A percentile compares a stretch with the other conserved stretches of the same genome.
Conservation (phyloP, 2,329 filamentous ascomycete genomes). For the Boeremia exigua region DNA sequence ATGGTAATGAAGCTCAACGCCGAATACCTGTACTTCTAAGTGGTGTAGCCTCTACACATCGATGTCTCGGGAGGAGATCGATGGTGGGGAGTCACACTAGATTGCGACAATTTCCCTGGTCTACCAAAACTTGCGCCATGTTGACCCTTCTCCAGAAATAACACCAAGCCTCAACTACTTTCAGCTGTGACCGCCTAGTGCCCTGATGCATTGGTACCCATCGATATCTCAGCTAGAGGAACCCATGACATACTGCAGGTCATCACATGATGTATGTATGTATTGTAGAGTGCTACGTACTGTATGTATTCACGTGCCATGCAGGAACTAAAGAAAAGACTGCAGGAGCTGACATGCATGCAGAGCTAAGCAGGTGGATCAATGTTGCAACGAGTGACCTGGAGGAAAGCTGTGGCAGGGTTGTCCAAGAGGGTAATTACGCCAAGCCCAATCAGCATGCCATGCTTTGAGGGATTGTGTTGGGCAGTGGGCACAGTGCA, state of each 20-base stretch:
- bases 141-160: neutral
- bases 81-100: neutral
- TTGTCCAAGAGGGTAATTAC: neutral
- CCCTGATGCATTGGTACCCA: neutral
- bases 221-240: neutral
- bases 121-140: neutral
- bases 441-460: neutral
- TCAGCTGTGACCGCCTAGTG: neutral
- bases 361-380: neutral
- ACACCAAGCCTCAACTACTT: neutral
- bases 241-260: neutral
- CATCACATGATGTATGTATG: neutral
- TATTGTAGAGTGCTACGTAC: no score
- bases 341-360: neutral
- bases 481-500: neutral
- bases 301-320: neutral
- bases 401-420: neutral
- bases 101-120: neutral
- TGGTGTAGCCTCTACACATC: neutral
- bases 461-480: neutral
- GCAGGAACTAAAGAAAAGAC: neutral
- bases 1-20: neutral
- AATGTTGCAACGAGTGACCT: neutral
- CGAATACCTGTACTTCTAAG: neutral
- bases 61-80: neutral